Conservation (phyloP, 2,329 filamentous ascomycete species). For the Shiraia sp. region DNA sequence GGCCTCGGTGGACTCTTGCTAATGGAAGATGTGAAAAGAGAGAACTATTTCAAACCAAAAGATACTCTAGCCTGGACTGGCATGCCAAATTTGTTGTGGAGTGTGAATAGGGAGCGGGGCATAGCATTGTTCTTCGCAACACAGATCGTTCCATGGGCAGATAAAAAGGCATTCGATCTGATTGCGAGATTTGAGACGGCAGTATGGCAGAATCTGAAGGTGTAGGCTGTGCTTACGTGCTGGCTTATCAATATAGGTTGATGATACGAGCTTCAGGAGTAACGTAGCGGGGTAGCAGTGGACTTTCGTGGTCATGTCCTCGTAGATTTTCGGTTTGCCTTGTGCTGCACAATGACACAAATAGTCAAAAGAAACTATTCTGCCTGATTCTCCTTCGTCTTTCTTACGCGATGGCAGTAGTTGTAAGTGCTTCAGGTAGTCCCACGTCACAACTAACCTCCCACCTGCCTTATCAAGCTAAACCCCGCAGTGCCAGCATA, state of each 20-base stretch:
- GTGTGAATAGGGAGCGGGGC: constrained; percentile 25
- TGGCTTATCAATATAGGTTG: too few species aligned
- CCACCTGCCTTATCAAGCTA: constrained; percentile 7
- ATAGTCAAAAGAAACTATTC: too few species aligned
- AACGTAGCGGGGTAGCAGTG: too few species aligned
- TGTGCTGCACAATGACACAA: too few species aligned
- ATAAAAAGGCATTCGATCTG: constrained; percentile 17
- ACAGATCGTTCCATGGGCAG: constrained; percentile 27
- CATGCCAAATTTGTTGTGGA: constrained; percentile 26
- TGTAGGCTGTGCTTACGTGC: background rate
- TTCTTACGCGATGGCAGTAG: too few species aligned
- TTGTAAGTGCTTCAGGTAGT: background rate
- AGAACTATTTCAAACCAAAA: constrained; percentile 23
- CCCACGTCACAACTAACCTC: background rate
- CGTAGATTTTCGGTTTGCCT: too few species aligned
- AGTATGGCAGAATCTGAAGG: constrained; percentile 20
- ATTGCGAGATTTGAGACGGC: constrained; percentile 24
- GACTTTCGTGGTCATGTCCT: too few species aligned
- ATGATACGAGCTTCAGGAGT: too few species aligned
- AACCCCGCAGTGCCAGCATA: constrained; percentile 4
- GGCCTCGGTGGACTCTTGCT: constrained; percentile 22
- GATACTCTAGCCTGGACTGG: constrained; percentile 28
- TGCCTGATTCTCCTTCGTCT: too few species aligned
- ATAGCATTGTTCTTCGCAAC: constrained; percentile 26
- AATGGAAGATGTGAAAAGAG: constrained; percentile 17